Evolutionary conservation across 805 yeast species (phyloP).

Genomic region (Yarrowia phangngaensis): DNA sequence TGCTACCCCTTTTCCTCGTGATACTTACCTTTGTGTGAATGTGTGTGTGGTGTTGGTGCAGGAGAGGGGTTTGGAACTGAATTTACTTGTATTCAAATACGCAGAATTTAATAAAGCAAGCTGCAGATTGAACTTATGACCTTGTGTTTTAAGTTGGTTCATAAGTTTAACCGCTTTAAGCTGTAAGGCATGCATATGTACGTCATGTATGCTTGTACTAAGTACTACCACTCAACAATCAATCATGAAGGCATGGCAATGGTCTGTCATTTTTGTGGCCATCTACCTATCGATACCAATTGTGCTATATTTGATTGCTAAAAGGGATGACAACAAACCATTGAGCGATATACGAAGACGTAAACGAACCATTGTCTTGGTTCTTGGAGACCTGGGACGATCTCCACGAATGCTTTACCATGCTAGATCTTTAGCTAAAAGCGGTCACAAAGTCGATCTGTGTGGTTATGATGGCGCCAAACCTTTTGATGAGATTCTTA

Average conservation of each 20-base stretch:
- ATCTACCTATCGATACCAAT: slow-evolving; percentile 32
- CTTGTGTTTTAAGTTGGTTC: too few relatives aligned
- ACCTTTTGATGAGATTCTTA: slow-evolving; percentile 32
- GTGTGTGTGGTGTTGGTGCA: slow-evolving; percentile 24
- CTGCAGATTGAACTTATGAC: too few relatives aligned
- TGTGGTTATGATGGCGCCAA: slow-evolving; percentile 60
- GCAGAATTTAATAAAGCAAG: too few relatives aligned
- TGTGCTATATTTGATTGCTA: slow-evolving; percentile 29
- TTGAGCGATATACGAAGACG: slow-evolving; percentile 30
- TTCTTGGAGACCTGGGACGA: slow-evolving; percentile 89
- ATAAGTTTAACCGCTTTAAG: too few relatives aligned
- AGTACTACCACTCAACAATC: too few relatives aligned
- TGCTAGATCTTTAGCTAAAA: slow-evolving; percentile 66
- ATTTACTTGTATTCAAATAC: too few relatives aligned
- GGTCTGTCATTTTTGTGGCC: slow-evolving; percentile 29
- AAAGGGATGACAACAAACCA: slow-evolving; percentile 23
- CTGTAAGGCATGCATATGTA: too few relatives aligned
- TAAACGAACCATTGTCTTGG: slow-evolving; percentile 68
- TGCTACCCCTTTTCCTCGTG: slow-evolving; percentile 5
- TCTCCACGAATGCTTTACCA: slow-evolving; percentile 95
- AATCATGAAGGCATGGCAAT: slow-evolving; percentile 26
- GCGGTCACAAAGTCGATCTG: slow-evolving; percentile 70
- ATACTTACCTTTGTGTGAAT: slow-evolving; percentile 20
- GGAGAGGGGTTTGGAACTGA: slow-evolving; percentile 21
- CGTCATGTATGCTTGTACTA: too few relatives aligned